Base-by-base conservation (phyloP, 2,329 filamentous ascomycete genomes). In the Fusarium luffae region DNA sequence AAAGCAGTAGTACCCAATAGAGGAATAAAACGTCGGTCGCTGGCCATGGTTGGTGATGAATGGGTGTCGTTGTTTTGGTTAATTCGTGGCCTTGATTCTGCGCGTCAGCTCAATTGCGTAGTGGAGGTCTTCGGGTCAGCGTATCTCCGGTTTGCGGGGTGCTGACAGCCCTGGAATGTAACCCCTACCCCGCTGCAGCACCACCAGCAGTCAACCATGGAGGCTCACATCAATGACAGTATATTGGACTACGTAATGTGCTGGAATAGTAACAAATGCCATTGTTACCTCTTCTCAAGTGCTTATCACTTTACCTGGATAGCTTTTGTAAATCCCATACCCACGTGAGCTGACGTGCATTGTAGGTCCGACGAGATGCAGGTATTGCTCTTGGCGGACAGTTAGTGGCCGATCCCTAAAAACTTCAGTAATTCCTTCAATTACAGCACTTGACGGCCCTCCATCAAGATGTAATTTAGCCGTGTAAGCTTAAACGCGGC, bases 391-490 rank as follows among this genome's bases (percentile, higher is more conserved):
- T 4, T 32, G 4, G 16, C 12, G 18, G 13, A 5, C 19, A 3
- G 2, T 18, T 19, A 23, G 44, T n/a, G n/a, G 40, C 1, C 9
- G 32, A 25, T 30, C 41, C 32, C 32, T 30, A 12, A 14, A 27
- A 12, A 11, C 9, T 13, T 13, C n/a, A 19, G 10, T 34, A 42
- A 37, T 49, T 49, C 54, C 61, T 49, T 49, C 55, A 61, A 66
- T 61, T 30, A 47, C 19, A 34, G n/a, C 30, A 32, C 11, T n/a
- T 2, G 11, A 12, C 37, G 4, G 5, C 54, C 19, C 46, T 27
- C 47, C 41, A 14, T 13, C 16, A 42, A 65, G 21, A 28, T 40
- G 49, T 51, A 47, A 66, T 56, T 55, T 47, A 61, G 23, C 40
- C 48, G 44, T 61, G 54, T 66, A 50, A 61, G 54, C 61, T 43